Conservation (phyloP, 108 stramenopile species). For the Pseudonitzschia delicatissima region DNA sequence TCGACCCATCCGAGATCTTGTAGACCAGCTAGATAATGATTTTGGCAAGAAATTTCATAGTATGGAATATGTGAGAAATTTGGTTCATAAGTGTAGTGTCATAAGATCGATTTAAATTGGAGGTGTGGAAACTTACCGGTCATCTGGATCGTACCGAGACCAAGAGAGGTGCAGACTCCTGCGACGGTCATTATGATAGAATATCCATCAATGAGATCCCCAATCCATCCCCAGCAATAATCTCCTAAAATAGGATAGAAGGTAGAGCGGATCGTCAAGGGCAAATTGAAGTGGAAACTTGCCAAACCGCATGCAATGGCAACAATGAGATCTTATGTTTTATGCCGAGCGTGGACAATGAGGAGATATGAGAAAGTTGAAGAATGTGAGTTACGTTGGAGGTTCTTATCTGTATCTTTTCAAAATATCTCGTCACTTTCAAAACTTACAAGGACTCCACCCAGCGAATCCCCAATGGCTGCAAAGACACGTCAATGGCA, state of each 20-base stretch:
- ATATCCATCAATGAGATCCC: conserved; percentile 58
- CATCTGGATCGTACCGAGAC: conserved; percentile 54
- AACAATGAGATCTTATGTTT: conserved; percentile 39
- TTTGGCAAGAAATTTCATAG: too few species aligned
- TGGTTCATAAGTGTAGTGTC: not conserved
- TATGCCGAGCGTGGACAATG: not conserved
- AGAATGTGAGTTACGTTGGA: too few species aligned
- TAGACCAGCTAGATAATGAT: conserved; percentile 33
- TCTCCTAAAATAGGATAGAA: conserved; percentile 65
- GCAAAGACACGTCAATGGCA: not conserved
- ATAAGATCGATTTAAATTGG: not conserved
- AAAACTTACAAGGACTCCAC: conserved; percentile 36
- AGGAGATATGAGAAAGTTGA: not conserved
- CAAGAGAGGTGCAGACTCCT: conserved; percentile 60
- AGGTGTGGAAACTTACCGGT: not conserved
- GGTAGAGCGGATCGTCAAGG: conserved; percentile 50
- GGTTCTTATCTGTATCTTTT: too few species aligned
- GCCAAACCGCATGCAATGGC: conserved; percentile 47
- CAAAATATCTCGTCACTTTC: too few species aligned
- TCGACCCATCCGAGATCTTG: conserved; percentile 36
- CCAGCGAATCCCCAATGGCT: conserved; percentile 64
- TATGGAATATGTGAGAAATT: not conserved
- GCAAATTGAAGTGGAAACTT: conserved; percentile 41
- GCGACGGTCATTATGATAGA: conserved; percentile 54
- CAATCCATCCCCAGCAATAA: conserved; percentile 62